Evolutionary conservation across 2,329 filamentous ascomycete genomes (phyloP).

Genomic region (Aspergillus fumigatiaffinis): DNA sequence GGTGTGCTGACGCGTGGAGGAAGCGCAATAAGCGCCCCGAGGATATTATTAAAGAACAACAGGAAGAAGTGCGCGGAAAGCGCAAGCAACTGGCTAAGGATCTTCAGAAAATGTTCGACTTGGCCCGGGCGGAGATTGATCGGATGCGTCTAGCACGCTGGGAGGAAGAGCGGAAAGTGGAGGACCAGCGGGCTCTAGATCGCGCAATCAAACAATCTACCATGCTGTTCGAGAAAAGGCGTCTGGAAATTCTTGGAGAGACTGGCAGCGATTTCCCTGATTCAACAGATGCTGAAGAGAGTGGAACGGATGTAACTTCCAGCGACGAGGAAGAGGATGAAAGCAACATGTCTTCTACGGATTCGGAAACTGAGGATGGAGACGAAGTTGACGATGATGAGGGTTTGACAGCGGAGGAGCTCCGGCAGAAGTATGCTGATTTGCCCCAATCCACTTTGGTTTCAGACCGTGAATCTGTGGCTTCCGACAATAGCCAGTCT

Average conservation of each 20-base stretch:
- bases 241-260: slow-evolving; percentile 46
- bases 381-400: slow-evolving; percentile 41
- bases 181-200: slow-evolving; percentile 52
- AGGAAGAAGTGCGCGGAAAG: slow-evolving; percentile 60
- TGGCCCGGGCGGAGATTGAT: slow-evolving; percentile 57
- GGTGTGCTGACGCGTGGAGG: slow-evolving; percentile 41
- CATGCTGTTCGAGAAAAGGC: slow-evolving; percentile 45
- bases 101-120: slow-evolving; percentile 58
- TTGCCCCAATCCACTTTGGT: slow-evolving; percentile 26
- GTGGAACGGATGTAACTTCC: slow-evolving; percentile 39
- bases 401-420: slow-evolving; percentile 44
- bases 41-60: slow-evolving; percentile 75
- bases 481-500: slow-evolving; percentile 17
- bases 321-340: slow-evolving; percentile 58
- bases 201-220: slow-evolving; percentile 51
- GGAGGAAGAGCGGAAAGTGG: slow-evolving; percentile 52
- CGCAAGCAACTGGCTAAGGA: slow-evolving; percentile 70
- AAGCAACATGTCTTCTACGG: slow-evolving; percentile 47
- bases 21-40: slow-evolving; percentile 52
- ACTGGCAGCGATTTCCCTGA: slow-evolving; percentile 65
- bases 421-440: slow-evolving; percentile 46
- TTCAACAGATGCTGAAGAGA: slow-evolving; percentile 53
- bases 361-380: slow-evolving; percentile 40
- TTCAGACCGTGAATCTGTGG: slow-evolving; percentile 22
- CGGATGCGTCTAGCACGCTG: slow-evolving; percentile 53